Base-by-base conservation (phyloP, 1,284 basidiomycete species). In the Ceratobasidium sp. region DNA sequence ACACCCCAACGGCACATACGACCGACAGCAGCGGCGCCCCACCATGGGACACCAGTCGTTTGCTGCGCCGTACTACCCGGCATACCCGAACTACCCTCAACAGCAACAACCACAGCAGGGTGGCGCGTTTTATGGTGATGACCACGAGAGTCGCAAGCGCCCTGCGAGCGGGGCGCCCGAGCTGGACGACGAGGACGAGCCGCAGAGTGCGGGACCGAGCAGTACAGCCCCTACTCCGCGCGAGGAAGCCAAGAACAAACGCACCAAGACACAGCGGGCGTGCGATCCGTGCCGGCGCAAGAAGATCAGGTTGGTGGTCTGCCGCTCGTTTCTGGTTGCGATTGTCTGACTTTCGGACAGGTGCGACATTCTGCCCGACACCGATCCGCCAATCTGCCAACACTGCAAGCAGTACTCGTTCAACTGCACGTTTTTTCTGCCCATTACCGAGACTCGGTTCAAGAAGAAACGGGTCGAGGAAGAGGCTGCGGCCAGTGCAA, bases 381-480 rank as follows among this genome's bases (percentile, higher is more conserved):
- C 85, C 30, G 92, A 94, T 6, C 91, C 92, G 0, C 88, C 90
- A 14, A 77, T 89, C 64, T 95, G 93, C 78, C 90, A 92, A 77
- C 93, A 95, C 79, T 94, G 93, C 84, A 91, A 92, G 77, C 92
- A 95, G 79, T 94, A 94, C 78, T 87, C 88, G 48, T 92, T 95
- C 76, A 94, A 96, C 76, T 98, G 95, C 80, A 97, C 95, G 14
- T 98, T 96, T 82, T 97, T 97, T 85, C 87, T 98, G 23, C 97
- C 97, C 61, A 98, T 99, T 78, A 95, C 96, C 21, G 97, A 98
- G 81, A 99, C 96, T 0, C 89, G 96, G 14, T 98, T 98, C 86
- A 98, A 98, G 84, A 97, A 97, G 84, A 94, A 95, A 83, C 91
- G 92, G 77, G 75, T 87, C 53, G 90, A 90, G 75, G 90, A 91